Percentiles rank a stretch among this genome's conserved stretches.
Evolutionary conservation across 306 rosid species (phyloP).

Genomic region (Glycine soja): DNA sequence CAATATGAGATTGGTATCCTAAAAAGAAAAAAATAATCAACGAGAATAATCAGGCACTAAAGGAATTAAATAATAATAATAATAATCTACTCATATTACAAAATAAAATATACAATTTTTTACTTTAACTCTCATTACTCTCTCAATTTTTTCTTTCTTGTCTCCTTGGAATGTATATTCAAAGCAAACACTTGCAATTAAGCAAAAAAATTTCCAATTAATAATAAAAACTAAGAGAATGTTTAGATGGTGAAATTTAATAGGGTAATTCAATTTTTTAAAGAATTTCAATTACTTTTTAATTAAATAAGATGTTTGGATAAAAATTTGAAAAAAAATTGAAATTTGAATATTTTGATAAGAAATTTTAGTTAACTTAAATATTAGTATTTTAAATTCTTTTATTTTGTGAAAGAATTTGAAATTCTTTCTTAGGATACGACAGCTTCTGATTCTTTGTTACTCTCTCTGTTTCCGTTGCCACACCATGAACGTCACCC

Average conservation of each 20-base stretch:
- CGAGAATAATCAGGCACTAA: not conserved
- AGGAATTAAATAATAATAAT: not conserved
- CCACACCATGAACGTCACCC: slow-evolving; percentile 41
- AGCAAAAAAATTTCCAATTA: not conserved
- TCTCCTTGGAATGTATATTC: not conserved
- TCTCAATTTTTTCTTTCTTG: not conserved
- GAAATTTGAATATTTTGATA: too few relatives aligned
- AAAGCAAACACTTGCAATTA: not conserved
- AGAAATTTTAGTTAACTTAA: too few relatives aligned
- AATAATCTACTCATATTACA: not conserved
- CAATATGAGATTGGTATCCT: slow-evolving; percentile 54
- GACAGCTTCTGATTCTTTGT: slow-evolving; percentile 2
- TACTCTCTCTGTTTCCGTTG: not conserved
- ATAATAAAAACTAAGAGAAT: too few relatives aligned
- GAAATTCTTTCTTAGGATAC: too few relatives aligned
- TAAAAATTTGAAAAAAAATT: too few relatives aligned
- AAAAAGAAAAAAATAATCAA: not conserved
- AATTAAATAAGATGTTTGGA: too few relatives aligned
- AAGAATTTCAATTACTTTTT: too few relatives aligned
- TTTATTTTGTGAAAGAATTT: too few relatives aligned
- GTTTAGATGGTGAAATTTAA: too few relatives aligned
- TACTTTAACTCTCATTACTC: not conserved
- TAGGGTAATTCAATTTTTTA: too few relatives aligned
- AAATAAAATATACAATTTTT: not conserved
- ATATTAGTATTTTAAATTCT: too few relatives aligned